A percentile compares a stretch with the other conserved stretches of the same genome.
phyloP scores from a whole-genome alignment of 2,329 filamentous ascomycete genomes.

The Cladosporium sp. region DNA sequence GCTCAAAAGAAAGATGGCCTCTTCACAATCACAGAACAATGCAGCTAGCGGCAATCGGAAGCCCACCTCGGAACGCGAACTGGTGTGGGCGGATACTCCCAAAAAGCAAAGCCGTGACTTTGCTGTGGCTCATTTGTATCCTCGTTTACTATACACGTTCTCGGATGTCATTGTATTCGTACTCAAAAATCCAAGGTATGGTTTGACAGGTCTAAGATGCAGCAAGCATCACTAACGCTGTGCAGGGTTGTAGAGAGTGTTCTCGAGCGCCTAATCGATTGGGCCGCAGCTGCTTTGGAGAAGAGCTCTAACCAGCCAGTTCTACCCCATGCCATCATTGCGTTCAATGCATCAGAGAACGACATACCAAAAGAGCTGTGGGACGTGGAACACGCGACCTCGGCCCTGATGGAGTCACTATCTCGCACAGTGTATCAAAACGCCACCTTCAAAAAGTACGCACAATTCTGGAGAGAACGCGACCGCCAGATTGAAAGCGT shows the following conservation, averaged over 20 bases:
- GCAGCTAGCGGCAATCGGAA: neutral
- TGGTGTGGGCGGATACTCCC: slow-evolving; percentile 21
- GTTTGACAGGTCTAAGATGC: neutral
- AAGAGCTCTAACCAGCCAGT: slow-evolving; percentile 50
- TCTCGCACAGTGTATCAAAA: slow-evolving; percentile 32
- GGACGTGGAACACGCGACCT: slow-evolving; percentile 41
- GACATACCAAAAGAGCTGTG: slow-evolving; percentile 40
- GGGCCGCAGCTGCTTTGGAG: slow-evolving; percentile 47
- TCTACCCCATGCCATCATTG: slow-evolving; percentile 50
- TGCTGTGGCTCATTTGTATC: slow-evolving; percentile 33
- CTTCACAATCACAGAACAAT: neutral
- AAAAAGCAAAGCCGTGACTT: slow-evolving; percentile 26
- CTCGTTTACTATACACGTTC: slow-evolving; percentile 36
- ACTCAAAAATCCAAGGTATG: slow-evolving; percentile 30
- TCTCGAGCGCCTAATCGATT: slow-evolving; percentile 42
- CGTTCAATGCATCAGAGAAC: slow-evolving; percentile 45
- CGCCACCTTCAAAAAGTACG: slow-evolving; percentile 34
- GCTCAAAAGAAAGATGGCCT: neutral
- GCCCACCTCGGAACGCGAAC: slow-evolving; percentile 15
- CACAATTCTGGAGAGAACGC: slow-evolving; percentile 35
- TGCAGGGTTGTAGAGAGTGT: slow-evolving; percentile 40
- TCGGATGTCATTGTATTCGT: slow-evolving; percentile 39
- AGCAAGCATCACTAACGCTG: slow-evolving; percentile 2
- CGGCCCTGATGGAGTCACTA: slow-evolving; percentile 34
- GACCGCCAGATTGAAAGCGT: slow-evolving; percentile 23